phyloP scores from a whole-genome alignment of 169 alveolate genomes.

The Miamiensis avidus region DNA sequence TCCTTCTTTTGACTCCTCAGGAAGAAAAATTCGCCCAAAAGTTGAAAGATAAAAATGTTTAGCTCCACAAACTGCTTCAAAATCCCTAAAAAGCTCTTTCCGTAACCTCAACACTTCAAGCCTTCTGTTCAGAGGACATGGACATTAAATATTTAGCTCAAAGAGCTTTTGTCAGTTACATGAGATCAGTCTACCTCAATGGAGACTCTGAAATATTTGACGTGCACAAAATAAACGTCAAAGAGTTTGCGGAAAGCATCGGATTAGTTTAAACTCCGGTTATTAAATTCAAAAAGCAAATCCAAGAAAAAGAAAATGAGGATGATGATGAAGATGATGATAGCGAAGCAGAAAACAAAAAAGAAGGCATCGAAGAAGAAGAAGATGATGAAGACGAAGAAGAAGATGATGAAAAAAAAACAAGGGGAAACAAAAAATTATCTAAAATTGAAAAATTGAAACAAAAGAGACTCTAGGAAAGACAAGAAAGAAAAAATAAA shows the following conservation, averaged over 20 bases:
- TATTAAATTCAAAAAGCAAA: slow-evolving; percentile 1
- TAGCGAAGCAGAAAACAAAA: slow-evolving; percentile 1
- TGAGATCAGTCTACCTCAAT: slow-evolving; percentile 74
- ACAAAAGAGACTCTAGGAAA: slow-evolving; percentile 45
- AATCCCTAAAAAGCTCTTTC: slow-evolving; percentile 69
- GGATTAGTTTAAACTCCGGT: slow-evolving; percentile 66
- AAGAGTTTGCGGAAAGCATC: slow-evolving; percentile 72
- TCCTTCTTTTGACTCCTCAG: slow-evolving; percentile 37
- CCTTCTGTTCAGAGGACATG: slow-evolving; percentile 70
- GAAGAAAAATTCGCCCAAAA: slow-evolving; percentile 40
- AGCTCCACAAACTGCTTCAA: slow-evolving; percentile 65
- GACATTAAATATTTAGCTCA: slow-evolving; percentile 81
- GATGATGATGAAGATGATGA: slow-evolving; percentile 6
- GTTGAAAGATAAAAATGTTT: slow-evolving; percentile 51
- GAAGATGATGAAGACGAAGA: not conserved
- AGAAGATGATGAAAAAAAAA: slow-evolving; percentile 2
- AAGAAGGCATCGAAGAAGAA: slow-evolving; percentile 1
- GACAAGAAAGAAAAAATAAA: slow-evolving; percentile 21
- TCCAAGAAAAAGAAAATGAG: slow-evolving; percentile 3
- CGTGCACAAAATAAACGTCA: slow-evolving; percentile 55
- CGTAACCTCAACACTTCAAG: slow-evolving; percentile 65
- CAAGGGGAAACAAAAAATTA: not conserved
- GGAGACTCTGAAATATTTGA: slow-evolving; percentile 76
- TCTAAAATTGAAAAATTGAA: slow-evolving; percentile 47
- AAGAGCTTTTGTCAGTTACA: slow-evolving; percentile 80